Evolutionary conservation across 805 yeast genomes (phyloP), one percentile per base, ranked within the genome.

Genomic region (Candida bentonensis): DNA sequence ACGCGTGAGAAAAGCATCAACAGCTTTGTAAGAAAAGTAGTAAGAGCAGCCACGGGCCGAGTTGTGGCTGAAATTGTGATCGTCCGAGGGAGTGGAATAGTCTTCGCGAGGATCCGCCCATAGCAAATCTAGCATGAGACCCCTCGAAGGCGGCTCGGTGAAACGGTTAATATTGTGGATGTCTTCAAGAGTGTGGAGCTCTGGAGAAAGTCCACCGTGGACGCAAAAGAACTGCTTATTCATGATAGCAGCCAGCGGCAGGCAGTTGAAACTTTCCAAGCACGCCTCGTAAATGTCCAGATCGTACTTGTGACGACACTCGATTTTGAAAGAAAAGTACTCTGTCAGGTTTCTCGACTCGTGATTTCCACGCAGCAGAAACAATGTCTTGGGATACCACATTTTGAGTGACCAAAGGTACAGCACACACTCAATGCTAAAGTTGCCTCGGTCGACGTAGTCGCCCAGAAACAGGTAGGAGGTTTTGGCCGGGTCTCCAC

Each of bases 91-190:
- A 22, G 71, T 76, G 58, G 88, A 95, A 59, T 84, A 89, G 39
- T 82, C 80, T 52, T 86, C 94, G n/a, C 81, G 67, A 0, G 98
- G 98, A 62, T 89, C 97, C 0, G 96, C 81, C 98, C 97, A 89
- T 54, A 89, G 71, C 50, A 89, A 65, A 63, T 89, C 98, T 63
- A 96, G 89, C 86, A 86, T 83, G 44, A 89, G 62, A 0, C 98
- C 98, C 48, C 78, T 74, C 2, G 95, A 82, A 4, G 98, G 97
- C 22, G 95, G 95, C 58, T 87, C 95, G 46, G 81, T 70, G 65
- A 88, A 89, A 51, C 98, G 72, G 62, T 88, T 77, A 33, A 89
- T 65, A 28, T 64, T 67, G 23, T 72, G 69, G 26, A 89, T 64
- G 57, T 87, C 96, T 40, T 76, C 77, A 33, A 85, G 67, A 1